phyloP scores from a whole-genome alignment of 73 alveolate genomes.

The Paramecium caudatum region DNA sequence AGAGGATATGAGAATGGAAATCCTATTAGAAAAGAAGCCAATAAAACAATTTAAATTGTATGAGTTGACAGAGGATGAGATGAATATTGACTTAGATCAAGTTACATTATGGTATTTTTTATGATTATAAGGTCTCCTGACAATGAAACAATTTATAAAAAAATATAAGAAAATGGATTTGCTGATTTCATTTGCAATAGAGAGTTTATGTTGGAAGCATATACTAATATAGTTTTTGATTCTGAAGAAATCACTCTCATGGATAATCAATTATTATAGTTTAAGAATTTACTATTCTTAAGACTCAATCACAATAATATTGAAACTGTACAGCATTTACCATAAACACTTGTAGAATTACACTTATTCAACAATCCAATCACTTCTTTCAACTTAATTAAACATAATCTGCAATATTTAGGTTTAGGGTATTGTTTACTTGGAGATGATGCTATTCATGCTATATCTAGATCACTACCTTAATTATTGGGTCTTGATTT shows the following conservation, averaged over 20 bases:
- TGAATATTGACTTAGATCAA: conserved; percentile 45
- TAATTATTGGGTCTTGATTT: conserved; percentile 41
- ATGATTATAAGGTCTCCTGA: conserved; percentile 30
- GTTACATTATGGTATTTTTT: conserved; percentile 34
- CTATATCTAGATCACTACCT: background rate
- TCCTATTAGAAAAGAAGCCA: conserved; percentile 48
- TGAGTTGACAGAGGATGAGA: conserved; percentile 67
- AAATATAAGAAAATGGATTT: conserved; percentile 58
- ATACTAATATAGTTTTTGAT: conserved; percentile 50
- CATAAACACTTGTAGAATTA: conserved; percentile 17
- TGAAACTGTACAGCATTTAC: conserved; percentile 7
- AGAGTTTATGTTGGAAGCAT: conserved; percentile 51
- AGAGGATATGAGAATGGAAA: conserved; percentile 67
- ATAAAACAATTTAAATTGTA: conserved; percentile 37
- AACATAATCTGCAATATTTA: conserved; percentile 10
- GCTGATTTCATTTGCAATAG: conserved; percentile 69
- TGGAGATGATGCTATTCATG: conserved; percentile 46
- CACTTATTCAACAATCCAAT: conserved; percentile 56
- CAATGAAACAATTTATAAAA: background rate
- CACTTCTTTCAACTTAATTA: conserved; percentile 2
- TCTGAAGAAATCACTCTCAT: conserved; percentile 36
- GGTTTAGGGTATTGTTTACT: conserved; percentile 60
- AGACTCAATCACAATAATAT: conserved; percentile 56
- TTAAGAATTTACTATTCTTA: conserved; percentile 31
- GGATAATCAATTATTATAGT: conserved; percentile 35